Conservation (phyloP, 2,329 filamentous ascomycete species). For the Alternaria arborescens region DNA sequence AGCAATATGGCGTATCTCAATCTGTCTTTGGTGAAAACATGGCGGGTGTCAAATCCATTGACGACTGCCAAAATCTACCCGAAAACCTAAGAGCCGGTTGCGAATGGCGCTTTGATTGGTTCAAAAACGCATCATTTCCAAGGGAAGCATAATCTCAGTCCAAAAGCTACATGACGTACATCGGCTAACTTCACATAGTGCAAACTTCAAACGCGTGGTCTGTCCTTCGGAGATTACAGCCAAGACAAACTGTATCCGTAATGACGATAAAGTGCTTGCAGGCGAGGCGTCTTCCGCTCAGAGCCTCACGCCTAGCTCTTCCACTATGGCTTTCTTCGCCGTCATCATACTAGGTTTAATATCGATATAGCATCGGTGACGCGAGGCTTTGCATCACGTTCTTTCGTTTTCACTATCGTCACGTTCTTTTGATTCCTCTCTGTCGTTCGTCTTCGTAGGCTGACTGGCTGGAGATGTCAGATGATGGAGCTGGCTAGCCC, state of each 20-base stretch:
- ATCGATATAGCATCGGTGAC: slow-evolving; percentile 38
- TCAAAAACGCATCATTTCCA: slow-evolving; percentile 44
- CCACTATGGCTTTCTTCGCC: slow-evolving; percentile 25
- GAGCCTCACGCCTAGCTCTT: slow-evolving; percentile 21
- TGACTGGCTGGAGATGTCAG: slow-evolving; percentile 28
- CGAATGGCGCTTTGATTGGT: slow-evolving; percentile 50
- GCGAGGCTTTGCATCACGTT: slow-evolving; percentile 29
- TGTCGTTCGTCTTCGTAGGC: slow-evolving; percentile 12
- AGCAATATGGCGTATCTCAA: slow-evolving; percentile 43
- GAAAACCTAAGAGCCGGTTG: slow-evolving; percentile 39
- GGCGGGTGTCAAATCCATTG: slow-evolving; percentile 38
- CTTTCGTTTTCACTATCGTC: slow-evolving; percentile 29
- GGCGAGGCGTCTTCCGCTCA: slow-evolving; percentile 25
- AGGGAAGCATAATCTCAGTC: slow-evolving; percentile 31
- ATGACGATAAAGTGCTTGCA: slow-evolving; percentile 41
- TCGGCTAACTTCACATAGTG: slow-evolving; percentile 41
- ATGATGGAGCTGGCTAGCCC: slow-evolving; percentile 30
- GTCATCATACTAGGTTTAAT: slow-evolving; percentile 30
- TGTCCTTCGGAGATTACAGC: slow-evolving; percentile 47
- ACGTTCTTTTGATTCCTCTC: slow-evolving; percentile 26
- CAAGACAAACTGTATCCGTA: slow-evolving; percentile 45
- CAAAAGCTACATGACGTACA: slow-evolving; percentile 9
- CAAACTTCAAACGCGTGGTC: slow-evolving; percentile 48
- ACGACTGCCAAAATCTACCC: slow-evolving; percentile 48
- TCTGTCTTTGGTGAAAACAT: slow-evolving; percentile 44